Evolutionary conservation across 768 basidiomycete species (phyloP).

Genomic region (Pleurotus tuber-regium): DNA sequence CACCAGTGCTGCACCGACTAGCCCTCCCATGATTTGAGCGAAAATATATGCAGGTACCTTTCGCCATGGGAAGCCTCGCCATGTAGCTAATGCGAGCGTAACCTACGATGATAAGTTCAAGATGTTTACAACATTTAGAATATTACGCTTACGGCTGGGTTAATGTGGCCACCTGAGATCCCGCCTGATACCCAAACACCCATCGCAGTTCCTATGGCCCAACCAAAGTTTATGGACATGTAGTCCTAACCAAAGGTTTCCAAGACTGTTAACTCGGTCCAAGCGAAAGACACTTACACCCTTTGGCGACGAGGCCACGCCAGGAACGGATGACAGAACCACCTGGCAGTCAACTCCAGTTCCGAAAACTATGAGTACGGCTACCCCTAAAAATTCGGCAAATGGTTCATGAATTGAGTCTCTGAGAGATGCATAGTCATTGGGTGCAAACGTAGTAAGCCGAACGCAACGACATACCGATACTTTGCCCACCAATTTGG

Average conservation of each 20-base stretch:
- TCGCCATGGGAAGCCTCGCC: conserved; percentile 55
- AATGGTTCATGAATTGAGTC: conserved; percentile 52
- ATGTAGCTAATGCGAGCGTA: conserved; percentile 49
- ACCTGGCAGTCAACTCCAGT: conserved; percentile 57
- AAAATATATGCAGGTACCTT: conserved; percentile 57
- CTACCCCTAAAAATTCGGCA: conserved; percentile 63
- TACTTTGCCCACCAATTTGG: conserved; percentile 56
- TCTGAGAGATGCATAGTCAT: conserved; percentile 23
- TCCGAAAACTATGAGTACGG: conserved; percentile 59
- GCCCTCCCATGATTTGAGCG: conserved; percentile 60
- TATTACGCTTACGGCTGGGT: conserved; percentile 52
- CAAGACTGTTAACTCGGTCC: conserved; percentile 3
- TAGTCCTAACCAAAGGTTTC: conserved; percentile 33
- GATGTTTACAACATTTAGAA: background rate
- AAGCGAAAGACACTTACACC: conserved; percentile 43
- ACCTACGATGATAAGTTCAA: conserved; percentile 27
- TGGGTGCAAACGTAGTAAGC: background rate
- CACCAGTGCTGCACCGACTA: conserved; percentile 53
- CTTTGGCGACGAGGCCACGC: conserved; percentile 44
- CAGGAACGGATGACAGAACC: conserved; percentile 42
- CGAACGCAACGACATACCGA: conserved; percentile 35
- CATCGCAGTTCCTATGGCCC: conserved; percentile 59
- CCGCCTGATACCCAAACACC: conserved; percentile 68
- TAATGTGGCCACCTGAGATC: conserved; percentile 74
- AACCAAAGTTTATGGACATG: conserved; percentile 50